Percentiles rank a stretch among this genome's conserved stretches.
Evolutionary conservation across 1,284 basidiomycete genomes (phyloP).

Genomic region (Cryptococcus sp.): DNA sequence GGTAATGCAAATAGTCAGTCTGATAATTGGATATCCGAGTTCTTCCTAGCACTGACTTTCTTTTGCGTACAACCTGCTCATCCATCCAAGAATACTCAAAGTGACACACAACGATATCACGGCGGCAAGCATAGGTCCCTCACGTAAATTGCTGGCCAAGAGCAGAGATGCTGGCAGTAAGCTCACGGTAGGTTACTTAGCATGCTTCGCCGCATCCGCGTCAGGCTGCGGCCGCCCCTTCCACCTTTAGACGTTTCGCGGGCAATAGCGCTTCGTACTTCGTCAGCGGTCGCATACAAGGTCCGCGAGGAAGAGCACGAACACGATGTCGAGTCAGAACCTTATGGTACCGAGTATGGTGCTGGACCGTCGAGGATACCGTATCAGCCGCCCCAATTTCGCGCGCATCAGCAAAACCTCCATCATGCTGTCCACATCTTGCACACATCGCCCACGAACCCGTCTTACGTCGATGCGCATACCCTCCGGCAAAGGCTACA

Average conservation of each 20-base stretch:
- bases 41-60: no score
- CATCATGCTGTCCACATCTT: not conserved
- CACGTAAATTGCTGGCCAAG: no score
- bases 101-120: no score
- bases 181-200: not conserved
- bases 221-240: slow-evolving; percentile 11
- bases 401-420: not conserved
- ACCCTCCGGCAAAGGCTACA: slow-evolving; percentile 1
- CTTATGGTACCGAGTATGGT: slow-evolving; percentile 40
- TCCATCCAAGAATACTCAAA: no score
- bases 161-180: no score
- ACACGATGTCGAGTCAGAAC: slow-evolving; percentile 8
- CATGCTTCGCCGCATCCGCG: slow-evolving; percentile 23
- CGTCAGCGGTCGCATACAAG: slow-evolving; percentile 13
- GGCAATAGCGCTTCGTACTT: slow-evolving; percentile 7
- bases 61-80: no score
- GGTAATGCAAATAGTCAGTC: no score
- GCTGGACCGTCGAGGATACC: slow-evolving; percentile 43
- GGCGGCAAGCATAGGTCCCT: no score
- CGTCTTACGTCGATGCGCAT: not conserved
- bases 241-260: not conserved
- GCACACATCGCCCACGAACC: not conserved
- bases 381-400: slow-evolving; percentile 20
- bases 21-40: no score
- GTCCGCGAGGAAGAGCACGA: slow-evolving; percentile 4